These are phyloP conservation scores for Fusarium sp. DNA, from an alignment of 2,329 filamentous ascomycete species.

Conservation along the genomic window DNA sequence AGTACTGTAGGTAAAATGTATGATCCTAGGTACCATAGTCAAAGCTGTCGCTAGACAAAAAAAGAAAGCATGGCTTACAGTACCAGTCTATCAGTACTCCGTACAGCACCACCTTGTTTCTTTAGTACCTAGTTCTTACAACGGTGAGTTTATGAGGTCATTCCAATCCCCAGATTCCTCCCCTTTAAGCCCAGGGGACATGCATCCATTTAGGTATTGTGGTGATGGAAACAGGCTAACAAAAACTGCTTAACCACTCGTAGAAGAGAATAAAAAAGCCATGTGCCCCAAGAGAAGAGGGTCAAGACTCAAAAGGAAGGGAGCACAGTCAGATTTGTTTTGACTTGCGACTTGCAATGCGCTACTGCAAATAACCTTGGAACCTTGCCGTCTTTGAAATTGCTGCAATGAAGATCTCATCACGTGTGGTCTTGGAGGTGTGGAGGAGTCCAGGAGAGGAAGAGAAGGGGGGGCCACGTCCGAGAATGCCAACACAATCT, in stretches of 20 bases:
- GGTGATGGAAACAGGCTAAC: conserved; percentile 12
- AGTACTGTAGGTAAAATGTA: neutral
- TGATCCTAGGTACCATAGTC: conserved; percentile 9
- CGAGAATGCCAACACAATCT: conserved; percentile 23
- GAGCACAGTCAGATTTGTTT: conserved; percentile 17
- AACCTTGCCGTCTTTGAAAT: conserved; percentile 42
- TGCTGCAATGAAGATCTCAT: conserved; percentile 47
- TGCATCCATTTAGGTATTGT: conserved; percentile 7
- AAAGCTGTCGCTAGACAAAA: conserved; percentile 32
- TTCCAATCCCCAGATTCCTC: conserved; percentile 38
- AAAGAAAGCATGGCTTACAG: conserved; percentile 17
- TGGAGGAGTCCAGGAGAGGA: conserved; percentile 27
- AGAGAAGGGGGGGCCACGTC: conserved; percentile 31
- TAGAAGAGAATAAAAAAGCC: neutral
- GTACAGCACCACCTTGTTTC: conserved; percentile 14
- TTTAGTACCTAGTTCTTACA: conserved; percentile 10
- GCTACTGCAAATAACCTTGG: conserved; percentile 35
- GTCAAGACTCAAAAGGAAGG: neutral
- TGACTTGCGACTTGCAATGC: conserved; percentile 13
- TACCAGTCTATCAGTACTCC: conserved; percentile 8
- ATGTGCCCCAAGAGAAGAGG: conserved; percentile 16
- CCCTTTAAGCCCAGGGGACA: conserved; percentile 18
- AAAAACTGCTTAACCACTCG: neutral
- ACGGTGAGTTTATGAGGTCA: conserved; percentile 39
- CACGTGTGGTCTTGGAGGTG: conserved; percentile 40